phyloP scores from a whole-genome alignment of 345 rosid species.

The Eutrema japonicum region DNA sequence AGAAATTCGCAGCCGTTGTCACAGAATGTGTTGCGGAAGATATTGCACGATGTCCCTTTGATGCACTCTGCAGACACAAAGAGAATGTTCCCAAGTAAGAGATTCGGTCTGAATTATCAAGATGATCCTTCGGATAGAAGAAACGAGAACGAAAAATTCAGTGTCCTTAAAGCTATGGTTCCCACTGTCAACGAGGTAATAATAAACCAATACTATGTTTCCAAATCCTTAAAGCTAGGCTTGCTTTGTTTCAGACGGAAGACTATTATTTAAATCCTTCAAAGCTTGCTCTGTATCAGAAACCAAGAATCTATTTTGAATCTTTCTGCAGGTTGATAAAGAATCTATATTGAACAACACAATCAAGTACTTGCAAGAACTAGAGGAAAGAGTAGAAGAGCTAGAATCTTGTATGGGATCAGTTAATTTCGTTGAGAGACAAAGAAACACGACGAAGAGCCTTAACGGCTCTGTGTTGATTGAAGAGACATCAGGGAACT shows the following conservation, averaged over 20 bases:
- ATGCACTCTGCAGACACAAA: conserved; percentile 46
- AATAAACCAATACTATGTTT: conserved; percentile 4
- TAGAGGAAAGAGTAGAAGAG: conserved; percentile 79
- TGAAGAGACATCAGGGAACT: conserved; percentile 76
- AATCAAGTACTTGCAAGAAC: conserved; percentile 65
- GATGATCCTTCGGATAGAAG: conserved; percentile 44
- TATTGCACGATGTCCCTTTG: conserved; percentile 64
- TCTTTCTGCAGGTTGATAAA: conserved; percentile 57
- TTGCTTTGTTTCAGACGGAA: neutral
- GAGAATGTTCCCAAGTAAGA: conserved; percentile 10
- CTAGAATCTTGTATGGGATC: conserved; percentile 76
- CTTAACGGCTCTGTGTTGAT: conserved; percentile 45
- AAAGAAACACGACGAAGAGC: conserved; percentile 45
- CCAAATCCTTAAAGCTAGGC: neutral
- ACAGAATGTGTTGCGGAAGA: conserved; percentile 65
- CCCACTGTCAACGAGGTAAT: conserved; percentile 68
- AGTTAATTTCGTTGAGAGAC: conserved; percentile 52
- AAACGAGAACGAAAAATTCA: conserved; percentile 60
- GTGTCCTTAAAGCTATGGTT: conserved; percentile 60
- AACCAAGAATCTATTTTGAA: conserved; percentile 12
- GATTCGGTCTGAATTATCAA: conserved; percentile 25
- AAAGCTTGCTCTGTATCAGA: neutral
- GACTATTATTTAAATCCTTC: neutral
- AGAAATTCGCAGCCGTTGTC: conserved; percentile 28
- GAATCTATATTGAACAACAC: conserved; percentile 65